Evolutionary conservation across 2,329 filamentous ascomycete genomes (phyloP), one percentile per base, ranked within the genome.

Genomic region (Penicillium hordei): DNA sequence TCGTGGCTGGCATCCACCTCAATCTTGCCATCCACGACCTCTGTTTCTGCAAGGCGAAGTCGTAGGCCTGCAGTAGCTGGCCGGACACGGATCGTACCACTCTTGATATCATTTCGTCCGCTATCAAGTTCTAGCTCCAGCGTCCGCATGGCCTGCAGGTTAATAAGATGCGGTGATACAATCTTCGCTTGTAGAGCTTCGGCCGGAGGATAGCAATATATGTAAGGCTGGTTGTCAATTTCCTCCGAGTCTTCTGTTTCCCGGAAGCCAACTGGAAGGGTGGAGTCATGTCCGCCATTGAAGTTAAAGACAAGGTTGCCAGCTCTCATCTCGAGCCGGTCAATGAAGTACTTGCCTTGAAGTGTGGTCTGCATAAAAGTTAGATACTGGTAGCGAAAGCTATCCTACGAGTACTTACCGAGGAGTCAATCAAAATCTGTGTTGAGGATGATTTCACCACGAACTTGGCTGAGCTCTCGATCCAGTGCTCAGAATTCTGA

Each of bases 111-210:
- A 69, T 96, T 96, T 83, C 88, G 89, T 1, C 92, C 93, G 12
- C 87, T 86, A 12, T 79, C 78, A 13, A 96, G 75, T 50, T 86
- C 81, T 21, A 99, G 78, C 58, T 96, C 90, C 0, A 97, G 79
- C 0, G 85, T 87, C 57, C 90, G 90, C 66, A 88, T 87, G 64
- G 87, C 87, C 70, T 95, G 90, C 5, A 99, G 84, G 60, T 93
- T 87, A 25, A 95, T 88, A 44, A 87, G 79, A 60, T 84, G 88
- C 0, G 89, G 86, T 0, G 89, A 81, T 42, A 79, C 81, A 8
- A 95, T 77, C 48, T 82, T 83, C 2, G 89, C 84, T 59, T 91
- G 84, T 4, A 97, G 83, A 0, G 89, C 84, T 45, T 86, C 81
- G 1, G 82, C 74, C 17, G 86, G 84, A 33, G 92, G 89, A 70